Base-by-base conservation (phyloP, 495 filamentous ascomycete species). In the Copromyces sp. region DNA sequence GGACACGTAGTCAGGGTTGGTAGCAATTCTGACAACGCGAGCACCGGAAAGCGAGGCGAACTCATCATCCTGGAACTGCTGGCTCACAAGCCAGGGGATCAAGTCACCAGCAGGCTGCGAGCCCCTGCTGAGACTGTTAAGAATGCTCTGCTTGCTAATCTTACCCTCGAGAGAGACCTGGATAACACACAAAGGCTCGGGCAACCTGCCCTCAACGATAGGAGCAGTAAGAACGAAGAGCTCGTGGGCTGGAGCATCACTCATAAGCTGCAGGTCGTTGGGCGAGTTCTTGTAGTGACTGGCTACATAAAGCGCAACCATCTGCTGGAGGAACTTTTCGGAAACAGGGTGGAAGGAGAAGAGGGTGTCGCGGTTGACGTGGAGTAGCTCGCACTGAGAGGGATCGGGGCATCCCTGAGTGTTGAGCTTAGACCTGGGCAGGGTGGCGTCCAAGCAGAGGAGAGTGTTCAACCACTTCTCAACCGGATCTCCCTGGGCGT, bases 251-350 rank as follows among this genome's bases (percentile, higher is more conserved):
- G 96, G 96, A 8, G 96, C 95, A 83, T 99, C 96, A 75, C 91
- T 94, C 92, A 99, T 95, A 41, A 99, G 89, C 80, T 98, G 96
- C 38, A 99, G 86, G 78, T 99, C 96, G 77, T 99, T 97, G 4
- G 96, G 96, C 1, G 94, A 94, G 81, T 99, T 99, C 82, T 98
- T 98, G 84, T 99, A 98, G 79, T 98, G 94, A 78, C 92, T 95
- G 20, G 96, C 94, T n/a, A 98, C 95, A 77, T 98, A 98, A 2
- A 99, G 88, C 11, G 94, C 93, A 82, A 99, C 94, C 94, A 98
- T 97, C 74, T 97, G 93, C 78, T 98, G 96, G 68, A 99, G 85
- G 82, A 99, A 93, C 80, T 94, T 95, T 77, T 99, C 96, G 9
- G 95, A 97, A 9, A 98, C 93, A 12, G 94, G 93, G 75, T 99